phyloP scores from a whole-genome alignment of 371 early-diverging fungal genomes.

The Encephalitozoon hellem region DNA sequence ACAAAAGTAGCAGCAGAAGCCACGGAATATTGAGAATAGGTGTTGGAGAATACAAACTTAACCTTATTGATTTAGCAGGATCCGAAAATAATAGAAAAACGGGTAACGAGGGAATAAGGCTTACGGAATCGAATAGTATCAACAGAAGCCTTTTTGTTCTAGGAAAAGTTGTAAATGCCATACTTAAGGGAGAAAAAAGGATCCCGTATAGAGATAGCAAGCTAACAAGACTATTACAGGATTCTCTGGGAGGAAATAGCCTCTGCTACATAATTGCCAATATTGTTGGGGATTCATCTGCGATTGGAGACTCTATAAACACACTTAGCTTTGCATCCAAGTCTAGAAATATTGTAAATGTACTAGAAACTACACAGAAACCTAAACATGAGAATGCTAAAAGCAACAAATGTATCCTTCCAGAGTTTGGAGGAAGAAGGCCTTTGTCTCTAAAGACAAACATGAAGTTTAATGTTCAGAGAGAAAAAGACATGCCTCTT shows the following conservation, averaged over 20 bases:
- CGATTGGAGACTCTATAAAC: slow-evolving; percentile 61
- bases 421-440: background rate
- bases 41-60: slow-evolving; percentile 70
- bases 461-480: background rate
- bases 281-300: slow-evolving; percentile 55
- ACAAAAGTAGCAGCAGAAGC: slow-evolving; percentile 41
- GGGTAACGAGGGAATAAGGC: slow-evolving; percentile 64
- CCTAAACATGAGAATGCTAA: background rate
- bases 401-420: background rate
- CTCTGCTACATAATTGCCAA: slow-evolving; percentile 76
- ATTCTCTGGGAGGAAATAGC: slow-evolving; percentile 89
- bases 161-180: slow-evolving; percentile 67
- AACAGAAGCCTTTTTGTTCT: slow-evolving; percentile 69
- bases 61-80: slow-evolving; percentile 68
- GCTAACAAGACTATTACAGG: slow-evolving; percentile 89
- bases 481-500: background rate
- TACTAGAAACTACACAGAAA: background rate
- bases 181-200: slow-evolving; percentile 64
- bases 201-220: slow-evolving; percentile 92
- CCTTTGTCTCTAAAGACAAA: slow-evolving; percentile 15
- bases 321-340: slow-evolving; percentile 68
- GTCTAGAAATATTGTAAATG: slow-evolving; percentile 65
- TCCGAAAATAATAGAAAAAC: slow-evolving; percentile 69
- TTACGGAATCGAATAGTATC: slow-evolving; percentile 67
- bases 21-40: slow-evolving; percentile 48